These are phyloP conservation scores for Isochrysis galbana DNA, from an alignment of 78 protist species.

Conservation along the genomic window DNA sequence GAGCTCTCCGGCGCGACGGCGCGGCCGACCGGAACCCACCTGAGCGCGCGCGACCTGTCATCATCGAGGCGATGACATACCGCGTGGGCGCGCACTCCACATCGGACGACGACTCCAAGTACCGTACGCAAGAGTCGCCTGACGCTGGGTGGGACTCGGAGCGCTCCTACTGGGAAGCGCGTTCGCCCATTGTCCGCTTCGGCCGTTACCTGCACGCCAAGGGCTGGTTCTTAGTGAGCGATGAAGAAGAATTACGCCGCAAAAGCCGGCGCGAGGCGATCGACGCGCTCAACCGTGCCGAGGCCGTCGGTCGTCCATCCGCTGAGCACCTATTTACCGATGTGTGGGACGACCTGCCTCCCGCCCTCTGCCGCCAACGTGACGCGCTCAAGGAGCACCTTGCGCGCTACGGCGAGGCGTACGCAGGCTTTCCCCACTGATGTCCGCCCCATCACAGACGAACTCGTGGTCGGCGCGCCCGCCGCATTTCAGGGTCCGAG, in stretches of 20 bases:
- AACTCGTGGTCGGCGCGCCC: no score
- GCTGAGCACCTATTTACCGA: not conserved
- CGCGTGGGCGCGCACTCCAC: slow-evolving; percentile 91
- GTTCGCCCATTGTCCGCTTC: slow-evolving; percentile 26
- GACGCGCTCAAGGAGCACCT: no score
- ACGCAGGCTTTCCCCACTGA: no score
- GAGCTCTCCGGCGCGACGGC: no score
- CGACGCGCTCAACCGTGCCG: not conserved
- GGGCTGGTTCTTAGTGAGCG: not conserved
- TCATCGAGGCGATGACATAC: slow-evolving; percentile 43
- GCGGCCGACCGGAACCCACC: no score
- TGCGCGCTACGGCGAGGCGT: no score
- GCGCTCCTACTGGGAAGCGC: slow-evolving; percentile 11
- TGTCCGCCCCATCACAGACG: no score
- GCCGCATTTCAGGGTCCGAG: no score
- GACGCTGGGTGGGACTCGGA: slow-evolving; percentile 7
- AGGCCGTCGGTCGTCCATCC: not conserved
- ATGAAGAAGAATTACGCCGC: not conserved
- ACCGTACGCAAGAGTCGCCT: slow-evolving; percentile 77
- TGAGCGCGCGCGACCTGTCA: no score
- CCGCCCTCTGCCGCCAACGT: no score
- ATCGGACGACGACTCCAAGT: slow-evolving; percentile 89
- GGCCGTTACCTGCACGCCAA: slow-evolving; percentile 13
- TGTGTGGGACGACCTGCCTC: no score
- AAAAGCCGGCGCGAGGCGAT: not conserved